Conservation (phyloP, 192 early-diverging fungal species). For the Spizellomyces punctatus region DNA sequence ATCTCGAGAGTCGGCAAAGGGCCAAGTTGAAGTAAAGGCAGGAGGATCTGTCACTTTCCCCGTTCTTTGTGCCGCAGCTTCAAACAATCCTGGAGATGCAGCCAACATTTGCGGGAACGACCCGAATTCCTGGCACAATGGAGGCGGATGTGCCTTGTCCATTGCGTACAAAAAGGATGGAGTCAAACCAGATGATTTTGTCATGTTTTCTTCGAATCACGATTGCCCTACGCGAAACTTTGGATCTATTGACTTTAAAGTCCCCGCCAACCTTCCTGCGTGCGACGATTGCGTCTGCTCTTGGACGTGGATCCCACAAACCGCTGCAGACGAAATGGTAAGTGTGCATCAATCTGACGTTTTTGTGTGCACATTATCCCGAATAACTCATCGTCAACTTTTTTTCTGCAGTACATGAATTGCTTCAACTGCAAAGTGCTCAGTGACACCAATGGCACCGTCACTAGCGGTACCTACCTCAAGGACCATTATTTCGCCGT, state of each 20-base stretch:
- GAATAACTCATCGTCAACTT: not conserved
- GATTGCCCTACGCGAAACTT: constrained; percentile 26
- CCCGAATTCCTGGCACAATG: constrained; percentile 15
- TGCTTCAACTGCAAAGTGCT: constrained; percentile 32
- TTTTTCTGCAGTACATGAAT: constrained; percentile 23
- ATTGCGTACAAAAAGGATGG: constrained; percentile 23
- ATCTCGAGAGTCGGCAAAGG: not conserved
- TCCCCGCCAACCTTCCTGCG: constrained; percentile 35
- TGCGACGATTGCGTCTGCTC: constrained; percentile 31
- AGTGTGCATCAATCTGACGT: not conserved
- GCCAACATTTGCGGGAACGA: constrained; percentile 23
- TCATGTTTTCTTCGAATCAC: constrained; percentile 11
- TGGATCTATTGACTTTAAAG: constrained; percentile 17
- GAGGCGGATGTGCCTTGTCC: constrained; percentile 31
- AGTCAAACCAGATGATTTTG: constrained; percentile 16
- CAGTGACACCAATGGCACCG: constrained; percentile 7
- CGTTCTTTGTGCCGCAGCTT: constrained; percentile 28
- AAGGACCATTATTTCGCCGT: constrained; percentile 22
- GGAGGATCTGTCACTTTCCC: constrained; percentile 6
- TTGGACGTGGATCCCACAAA: constrained; percentile 32
- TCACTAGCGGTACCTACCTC: constrained; percentile 16
- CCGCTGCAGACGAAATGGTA: constrained; percentile 16
- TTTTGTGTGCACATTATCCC: not conserved
- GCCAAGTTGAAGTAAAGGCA: constrained; percentile 11
- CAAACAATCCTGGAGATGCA: constrained; percentile 11